phyloP scores from a whole-genome alignment of 2,329 filamentous ascomycete species.

The Balansia obtecta region DNA sequence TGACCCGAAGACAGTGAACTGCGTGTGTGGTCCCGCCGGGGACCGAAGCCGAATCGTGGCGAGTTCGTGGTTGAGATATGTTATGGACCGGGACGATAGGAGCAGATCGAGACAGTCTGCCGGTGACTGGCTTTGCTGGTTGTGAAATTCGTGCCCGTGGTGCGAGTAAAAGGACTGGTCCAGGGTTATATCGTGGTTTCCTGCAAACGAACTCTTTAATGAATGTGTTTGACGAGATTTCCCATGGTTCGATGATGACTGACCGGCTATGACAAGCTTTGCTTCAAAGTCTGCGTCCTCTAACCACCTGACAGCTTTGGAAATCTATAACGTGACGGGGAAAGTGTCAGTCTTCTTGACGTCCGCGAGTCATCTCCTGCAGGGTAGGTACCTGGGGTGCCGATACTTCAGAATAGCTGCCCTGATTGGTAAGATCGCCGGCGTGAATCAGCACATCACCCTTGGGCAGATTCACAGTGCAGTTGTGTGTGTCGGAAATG shows the following conservation, averaged over 20 bases:
- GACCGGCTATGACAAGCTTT: constrained; percentile 60
- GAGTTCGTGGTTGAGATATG: constrained; percentile 50
- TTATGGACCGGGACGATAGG: constrained; percentile 40
- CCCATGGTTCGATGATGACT: not conserved
- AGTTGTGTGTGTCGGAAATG: constrained; percentile 67
- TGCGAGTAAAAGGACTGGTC: constrained; percentile 48
- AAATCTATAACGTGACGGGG: constrained; percentile 33
- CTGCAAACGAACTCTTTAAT: constrained; percentile 22
- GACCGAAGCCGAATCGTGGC: constrained; percentile 40
- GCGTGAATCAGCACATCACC: constrained; percentile 68
- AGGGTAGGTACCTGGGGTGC: not conserved
- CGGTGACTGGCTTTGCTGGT: constrained; percentile 39
- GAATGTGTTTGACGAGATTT: not conserved
- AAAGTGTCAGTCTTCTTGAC: not conserved
- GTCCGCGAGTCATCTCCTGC: not conserved
- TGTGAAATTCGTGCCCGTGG: constrained; percentile 42
- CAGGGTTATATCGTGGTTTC: constrained; percentile 65
- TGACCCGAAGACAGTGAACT: constrained; percentile 58
- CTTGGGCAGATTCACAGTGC: constrained; percentile 48
- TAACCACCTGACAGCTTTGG: constrained; percentile 53
- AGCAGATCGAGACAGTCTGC: constrained; percentile 42
- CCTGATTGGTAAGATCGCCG: constrained; percentile 65
- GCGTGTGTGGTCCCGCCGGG: constrained; percentile 41
- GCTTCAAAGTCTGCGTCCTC: constrained; percentile 53
- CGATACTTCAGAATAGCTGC: constrained; percentile 41